Base-by-base conservation (phyloP, 768 basidiomycete species). In the Lepiota brunneoincarnata region DNA sequence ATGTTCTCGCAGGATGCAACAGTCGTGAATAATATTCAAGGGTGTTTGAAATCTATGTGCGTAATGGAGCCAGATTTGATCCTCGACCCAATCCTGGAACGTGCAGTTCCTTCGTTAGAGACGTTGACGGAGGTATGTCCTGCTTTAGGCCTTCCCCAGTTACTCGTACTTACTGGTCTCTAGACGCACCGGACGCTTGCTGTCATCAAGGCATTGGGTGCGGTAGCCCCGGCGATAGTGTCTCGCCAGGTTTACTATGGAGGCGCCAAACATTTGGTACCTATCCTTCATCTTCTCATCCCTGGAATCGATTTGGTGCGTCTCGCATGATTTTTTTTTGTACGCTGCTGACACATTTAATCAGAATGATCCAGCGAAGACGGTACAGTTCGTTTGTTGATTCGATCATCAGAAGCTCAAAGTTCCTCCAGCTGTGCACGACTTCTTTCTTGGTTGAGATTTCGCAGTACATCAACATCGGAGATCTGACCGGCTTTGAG, bases 61-160 rank as follows among this genome's bases (percentile, higher is more conserved):
- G 69, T 86, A 40, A 84, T 92, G 78, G 92, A 94, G 59, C 92
- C 93, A 1, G 90, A 92, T 64, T 75, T 96, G 18, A 86, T 95
- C 59, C 72, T 95, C 39, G 83, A 86, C 41, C 83, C 91, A 0
- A 79, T 95, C 38, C 69, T 95, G 55, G 91, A 95, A 65, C 77
- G 92, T 50, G 90, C 91, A 9, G 83, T 89, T 4, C 91, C 92
- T 1, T 89, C 91, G 0, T 70, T 97, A n/a, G 91, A 94, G 68
- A 84, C 90, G 3, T 71, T 95, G n/a, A 84, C 86, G 14, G 92
- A 94, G 79, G 89, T 87, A 59, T 40, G 76, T 61, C 20, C 10
- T 18, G 37, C 38, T 45, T 23, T 51, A 21, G 23, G 20, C 31
- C 36, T 38, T 24, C 28, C 38, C 39, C 35, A 44, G 23, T 50